phyloP scores from a whole-genome alignment of 352 stramenopile genomes.

The Phytopythium aichiense region DNA sequence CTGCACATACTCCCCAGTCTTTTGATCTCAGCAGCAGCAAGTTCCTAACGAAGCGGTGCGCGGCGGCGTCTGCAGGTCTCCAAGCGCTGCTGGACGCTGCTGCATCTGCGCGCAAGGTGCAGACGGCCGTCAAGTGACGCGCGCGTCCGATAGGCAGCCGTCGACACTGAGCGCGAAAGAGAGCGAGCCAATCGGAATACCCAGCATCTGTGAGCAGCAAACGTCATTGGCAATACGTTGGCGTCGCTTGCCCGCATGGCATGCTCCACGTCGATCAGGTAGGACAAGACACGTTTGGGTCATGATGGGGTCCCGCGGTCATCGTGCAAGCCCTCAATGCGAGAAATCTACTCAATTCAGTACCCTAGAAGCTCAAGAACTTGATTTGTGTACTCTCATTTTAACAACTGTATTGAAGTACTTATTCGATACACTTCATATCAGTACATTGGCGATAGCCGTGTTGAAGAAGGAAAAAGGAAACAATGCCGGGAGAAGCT shows the following conservation, averaged over 20 bases:
- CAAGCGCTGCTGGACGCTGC: conserved; percentile 33
- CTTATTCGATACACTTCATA: not conserved
- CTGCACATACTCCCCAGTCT: no score
- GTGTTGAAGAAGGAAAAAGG: not conserved
- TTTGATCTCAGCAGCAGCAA: not conserved
- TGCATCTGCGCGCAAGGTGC: conserved; percentile 22
- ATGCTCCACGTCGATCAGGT: no score
- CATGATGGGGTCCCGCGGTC: no score
- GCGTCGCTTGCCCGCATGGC: no score
- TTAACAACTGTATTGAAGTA: conserved; percentile 1
- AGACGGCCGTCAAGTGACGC: conserved; percentile 15
- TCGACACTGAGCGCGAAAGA: no score
- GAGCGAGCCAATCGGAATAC: no score
- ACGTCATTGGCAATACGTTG: no score
- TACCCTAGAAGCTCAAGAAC: not conserved
- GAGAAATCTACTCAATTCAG: not conserved
- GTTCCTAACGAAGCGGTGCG: not conserved
- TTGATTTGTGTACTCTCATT: not conserved
- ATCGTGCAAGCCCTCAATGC: no score
- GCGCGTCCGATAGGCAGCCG: not conserved
- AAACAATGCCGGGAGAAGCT: not conserved
- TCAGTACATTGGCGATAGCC: not conserved
- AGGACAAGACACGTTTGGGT: no score
- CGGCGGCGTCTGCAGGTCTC: conserved; percentile 15
- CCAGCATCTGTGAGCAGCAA: no score